Conservation (phyloP, 768 basidiomycete genomes). For the Amanita rimosa region DNA sequence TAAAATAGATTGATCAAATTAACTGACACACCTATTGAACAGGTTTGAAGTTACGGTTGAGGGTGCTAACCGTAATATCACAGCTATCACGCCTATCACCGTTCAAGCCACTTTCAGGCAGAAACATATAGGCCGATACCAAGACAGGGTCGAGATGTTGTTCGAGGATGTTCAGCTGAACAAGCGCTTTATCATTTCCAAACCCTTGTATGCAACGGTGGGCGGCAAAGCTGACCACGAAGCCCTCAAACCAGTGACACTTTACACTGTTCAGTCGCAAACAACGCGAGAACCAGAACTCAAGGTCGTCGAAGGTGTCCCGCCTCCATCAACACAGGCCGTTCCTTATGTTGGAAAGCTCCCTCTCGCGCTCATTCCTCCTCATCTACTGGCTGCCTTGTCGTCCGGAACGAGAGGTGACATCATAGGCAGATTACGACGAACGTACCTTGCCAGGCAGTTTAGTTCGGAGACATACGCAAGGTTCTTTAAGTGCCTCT, state of each 20-base stretch:
- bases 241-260: conserved; percentile 28
- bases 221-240: conserved; percentile 37
- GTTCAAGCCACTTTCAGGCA: conserved; percentile 25
- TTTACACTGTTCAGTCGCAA: conserved; percentile 26
- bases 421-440: conserved; percentile 4
- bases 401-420: conserved; percentile 4
- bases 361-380: conserved; percentile 4
- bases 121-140: conserved; percentile 31
- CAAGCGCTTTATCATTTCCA: conserved; percentile 38
- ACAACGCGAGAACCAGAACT: conserved; percentile 5
- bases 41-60: conserved; percentile 6
- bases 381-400: neutral
- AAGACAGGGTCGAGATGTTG: conserved; percentile 41
- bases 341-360: conserved; percentile 4
- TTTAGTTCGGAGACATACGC: conserved; percentile 2
- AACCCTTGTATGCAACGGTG: conserved; percentile 30
- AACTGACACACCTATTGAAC: neutral
- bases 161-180: conserved; percentile 35
- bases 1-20: neutral
- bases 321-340: conserved; percentile 3
- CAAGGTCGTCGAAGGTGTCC: conserved; percentile 3
- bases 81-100: conserved; percentile 2
- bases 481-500: neutral
- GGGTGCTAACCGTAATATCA: conserved; percentile 4
- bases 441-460: conserved; percentile 3